Evolutionary conservation across 163 green algal species (phyloP).

Genomic region (Smithsoniella earleae): DNA sequence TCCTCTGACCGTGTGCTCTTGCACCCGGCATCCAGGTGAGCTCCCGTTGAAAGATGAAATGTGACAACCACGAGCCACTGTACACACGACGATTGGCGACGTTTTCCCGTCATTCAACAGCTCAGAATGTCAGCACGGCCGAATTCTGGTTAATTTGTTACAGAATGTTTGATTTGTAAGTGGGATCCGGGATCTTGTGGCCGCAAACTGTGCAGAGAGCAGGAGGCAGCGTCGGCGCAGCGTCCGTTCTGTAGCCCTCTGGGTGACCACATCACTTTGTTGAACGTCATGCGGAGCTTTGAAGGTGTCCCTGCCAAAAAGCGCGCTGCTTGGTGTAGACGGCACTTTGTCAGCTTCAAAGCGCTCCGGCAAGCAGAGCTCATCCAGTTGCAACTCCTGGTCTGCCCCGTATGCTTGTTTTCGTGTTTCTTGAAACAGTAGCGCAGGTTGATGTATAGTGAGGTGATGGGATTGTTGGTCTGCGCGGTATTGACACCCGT

Average conservation of each 20-base stretch:
- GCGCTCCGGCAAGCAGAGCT: neutral
- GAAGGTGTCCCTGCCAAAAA: constrained; percentile 5
- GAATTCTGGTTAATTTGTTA: too few species aligned
- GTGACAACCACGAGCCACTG: too few species aligned
- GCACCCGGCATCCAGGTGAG: constrained; percentile 36
- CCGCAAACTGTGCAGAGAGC: constrained; percentile 32
- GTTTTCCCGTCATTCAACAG: too few species aligned
- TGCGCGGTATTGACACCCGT: too few species aligned
- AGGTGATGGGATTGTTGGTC: too few species aligned
- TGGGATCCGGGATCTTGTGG: too few species aligned
- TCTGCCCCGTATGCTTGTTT: neutral
- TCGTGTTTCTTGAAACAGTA: constrained; percentile 11
- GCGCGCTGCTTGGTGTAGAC: neutral
- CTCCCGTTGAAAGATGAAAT: neutral
- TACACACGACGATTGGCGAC: constrained; percentile 35
- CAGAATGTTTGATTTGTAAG: too few species aligned
- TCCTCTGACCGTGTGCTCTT: constrained; percentile 65
- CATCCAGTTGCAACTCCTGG: constrained; percentile 2
- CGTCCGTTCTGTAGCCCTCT: constrained; percentile 53
- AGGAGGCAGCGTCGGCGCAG: constrained; percentile 51
- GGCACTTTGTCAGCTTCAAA: neutral
- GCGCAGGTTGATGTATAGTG: too few species aligned
- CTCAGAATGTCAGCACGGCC: too few species aligned
- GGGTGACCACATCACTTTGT: constrained; percentile 74
- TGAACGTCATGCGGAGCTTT: constrained; percentile 58